Base-by-base conservation (phyloP, 2,329 filamentous ascomycete species). In the Claviceps citrina region DNA sequence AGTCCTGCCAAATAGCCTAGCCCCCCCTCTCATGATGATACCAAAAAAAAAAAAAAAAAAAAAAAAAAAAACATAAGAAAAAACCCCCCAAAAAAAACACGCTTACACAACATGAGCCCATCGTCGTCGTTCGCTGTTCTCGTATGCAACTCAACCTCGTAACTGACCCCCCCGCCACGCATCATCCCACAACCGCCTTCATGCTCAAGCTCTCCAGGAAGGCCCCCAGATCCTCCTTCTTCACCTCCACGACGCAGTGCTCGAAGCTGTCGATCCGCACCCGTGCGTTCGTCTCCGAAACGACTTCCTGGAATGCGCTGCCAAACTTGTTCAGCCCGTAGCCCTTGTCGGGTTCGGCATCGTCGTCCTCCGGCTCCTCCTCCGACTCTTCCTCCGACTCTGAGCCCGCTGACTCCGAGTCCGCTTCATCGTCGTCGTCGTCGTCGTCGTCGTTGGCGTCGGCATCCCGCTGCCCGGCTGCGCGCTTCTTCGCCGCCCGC, bases 191-290 rank as follows among this genome's bases (percentile, higher is more conserved):
- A 15, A 96, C 86, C 42, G 78, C 78, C 70, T 93, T 93, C 72
- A 86, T 80, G 61, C 87, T 95, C 55, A 98, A 60, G 41, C 81
- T 80, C 64, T 98, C 91, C 48, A 98, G 66, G 58, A 98, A 98
- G 0, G 81, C 84, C 13, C 78, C 76, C 22, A 98, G 64, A 60
- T 96, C 91, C 56, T 96, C 91, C 65, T 94, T 95, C 62, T 80
- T 80, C n/a, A 98, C 89, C 58, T 98, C 91, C 35, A 96, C 87
- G 7, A 96, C 91, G 53, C 85, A 93, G 58, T 94, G 84, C 61
- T 98, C 91, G 54, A 98, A 98, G 58, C 84, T 93, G 61, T 98
- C 91, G 55, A 95, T 93, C 44, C 86, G 70, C 16, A 96, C 86
- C 13, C 87, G 66, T 0, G 89, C 84, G 43, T 80, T 91, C 13